phyloP scores from a whole-genome alignment of 129 eudicot species.

The Artemisia argyi region DNA sequence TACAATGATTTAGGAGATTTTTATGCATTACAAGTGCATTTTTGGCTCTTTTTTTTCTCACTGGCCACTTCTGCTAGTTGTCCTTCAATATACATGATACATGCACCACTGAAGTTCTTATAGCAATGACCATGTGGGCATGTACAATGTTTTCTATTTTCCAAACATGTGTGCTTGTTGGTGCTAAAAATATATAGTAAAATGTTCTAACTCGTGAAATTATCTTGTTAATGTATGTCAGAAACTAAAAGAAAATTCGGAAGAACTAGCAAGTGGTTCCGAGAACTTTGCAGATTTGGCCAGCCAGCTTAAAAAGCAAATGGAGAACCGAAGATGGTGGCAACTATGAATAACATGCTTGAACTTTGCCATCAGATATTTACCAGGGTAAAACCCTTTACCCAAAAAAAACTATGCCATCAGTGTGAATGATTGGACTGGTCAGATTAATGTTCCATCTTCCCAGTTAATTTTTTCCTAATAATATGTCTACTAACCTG shows the following conservation, averaged over 20 bases:
- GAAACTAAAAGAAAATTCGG: constrained; percentile 65
- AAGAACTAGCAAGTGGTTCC: constrained; percentile 77
- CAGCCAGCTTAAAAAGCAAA: constrained; percentile 62
- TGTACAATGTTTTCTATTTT: too few relatives aligned
- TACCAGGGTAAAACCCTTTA: too few relatives aligned
- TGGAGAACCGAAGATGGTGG: constrained; percentile 99
- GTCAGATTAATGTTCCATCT: not conserved
- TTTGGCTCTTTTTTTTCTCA: too few relatives aligned
- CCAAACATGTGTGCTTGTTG: too few relatives aligned
- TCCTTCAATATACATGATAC: too few relatives aligned
- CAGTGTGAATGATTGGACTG: not conserved
- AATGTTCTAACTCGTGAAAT: not conserved
- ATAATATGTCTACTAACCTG: constrained; percentile 13
- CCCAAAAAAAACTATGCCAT: not conserved
- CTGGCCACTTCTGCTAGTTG: too few relatives aligned
- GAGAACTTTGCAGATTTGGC: constrained; percentile 84
- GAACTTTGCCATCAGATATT: not conserved
- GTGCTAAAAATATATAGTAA: too few relatives aligned
- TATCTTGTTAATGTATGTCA: constrained; percentile 26
- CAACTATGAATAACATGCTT: constrained; percentile 39
- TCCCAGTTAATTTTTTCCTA: not conserved
- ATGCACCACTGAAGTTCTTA: too few relatives aligned
- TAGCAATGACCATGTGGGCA: too few relatives aligned
- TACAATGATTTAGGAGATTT: too few relatives aligned
- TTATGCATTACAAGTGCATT: too few relatives aligned